A percentile compares a stretch with the other conserved stretches of the same genome.
Conservation (phyloP, 2,329 filamentous ascomycete genomes). For the Parafenestella ontariensis region DNA sequence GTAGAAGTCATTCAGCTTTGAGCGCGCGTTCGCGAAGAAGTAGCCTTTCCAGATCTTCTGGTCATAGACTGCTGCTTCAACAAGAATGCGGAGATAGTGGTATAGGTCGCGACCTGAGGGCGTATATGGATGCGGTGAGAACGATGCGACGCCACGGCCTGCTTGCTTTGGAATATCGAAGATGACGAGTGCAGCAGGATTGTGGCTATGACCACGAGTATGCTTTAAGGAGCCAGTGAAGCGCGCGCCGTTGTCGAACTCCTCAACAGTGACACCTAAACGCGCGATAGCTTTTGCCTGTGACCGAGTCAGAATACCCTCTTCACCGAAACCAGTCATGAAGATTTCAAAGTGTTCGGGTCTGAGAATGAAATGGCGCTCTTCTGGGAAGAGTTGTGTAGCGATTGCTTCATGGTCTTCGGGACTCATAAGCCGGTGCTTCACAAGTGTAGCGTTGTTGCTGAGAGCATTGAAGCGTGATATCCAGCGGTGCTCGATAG, state of each 20-base stretch:
- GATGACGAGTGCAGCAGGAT: not conserved
- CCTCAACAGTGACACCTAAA: constrained; percentile 4
- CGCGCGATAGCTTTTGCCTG: not conserved
- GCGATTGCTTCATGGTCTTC: constrained; percentile 16
- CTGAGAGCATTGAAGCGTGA: constrained; percentile 9
- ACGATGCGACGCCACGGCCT: not conserved
- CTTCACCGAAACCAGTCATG: constrained; percentile 7
- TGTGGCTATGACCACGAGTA: not conserved
- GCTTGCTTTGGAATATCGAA: constrained; percentile 9
- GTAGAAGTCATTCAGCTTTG: constrained; percentile 12
- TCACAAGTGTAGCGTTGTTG: constrained; percentile 3
- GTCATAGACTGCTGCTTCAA: constrained; percentile 23
- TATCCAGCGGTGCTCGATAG: constrained; percentile 14
- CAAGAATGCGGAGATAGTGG: constrained; percentile 11
- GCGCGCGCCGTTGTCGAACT: constrained; percentile 6
- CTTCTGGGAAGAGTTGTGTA: constrained; percentile 12
- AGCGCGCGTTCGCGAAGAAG: constrained; percentile 13
- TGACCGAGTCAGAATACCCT: constrained; percentile 8
- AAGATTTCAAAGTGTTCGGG: constrained; percentile 17
- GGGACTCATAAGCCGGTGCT: constrained; percentile 1
- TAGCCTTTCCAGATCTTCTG: constrained; percentile 18
- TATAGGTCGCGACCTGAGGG: not conserved
- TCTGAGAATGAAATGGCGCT: constrained; percentile 2
- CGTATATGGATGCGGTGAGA: not conserved
- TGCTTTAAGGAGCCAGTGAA: not conserved